A percentile compares a stretch with the other conserved stretches of the same genome.
These are phyloP conservation scores for Candida glucosophila DNA, from an alignment of 1,139 yeast genomes.

Conservation along the genomic window DNA sequence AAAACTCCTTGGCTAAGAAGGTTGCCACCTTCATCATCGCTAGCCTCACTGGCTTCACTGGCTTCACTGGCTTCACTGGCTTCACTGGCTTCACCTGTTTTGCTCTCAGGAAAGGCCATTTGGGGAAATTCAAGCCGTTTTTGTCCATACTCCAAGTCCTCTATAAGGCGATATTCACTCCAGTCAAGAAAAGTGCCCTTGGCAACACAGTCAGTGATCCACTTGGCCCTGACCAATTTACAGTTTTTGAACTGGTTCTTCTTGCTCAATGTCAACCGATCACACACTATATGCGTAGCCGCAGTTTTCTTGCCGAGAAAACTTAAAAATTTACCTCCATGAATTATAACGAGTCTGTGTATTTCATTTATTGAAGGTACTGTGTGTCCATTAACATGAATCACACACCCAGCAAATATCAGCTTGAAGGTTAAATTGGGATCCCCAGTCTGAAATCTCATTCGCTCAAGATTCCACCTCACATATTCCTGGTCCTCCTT, in stretches of 20 bases:
- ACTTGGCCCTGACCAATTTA: slow-evolving; percentile 71
- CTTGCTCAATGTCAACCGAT: slow-evolving; percentile 70
- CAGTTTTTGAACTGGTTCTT: slow-evolving; percentile 53
- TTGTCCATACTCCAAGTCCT: slow-evolving; percentile 46
- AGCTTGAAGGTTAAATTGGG: slow-evolving; percentile 10
- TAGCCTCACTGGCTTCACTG: slow-evolving; percentile 5
- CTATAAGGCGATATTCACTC: slow-evolving; percentile 53
- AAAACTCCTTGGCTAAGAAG: slow-evolving; percentile 2
- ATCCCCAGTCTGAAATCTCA: slow-evolving; percentile 15
- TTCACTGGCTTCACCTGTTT: slow-evolving; percentile 13
- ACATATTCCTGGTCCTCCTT: slow-evolving; percentile 49
- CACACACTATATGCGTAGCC: slow-evolving; percentile 82
- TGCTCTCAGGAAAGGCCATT: slow-evolving; percentile 85
- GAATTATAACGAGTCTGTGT: slow-evolving; percentile 58
- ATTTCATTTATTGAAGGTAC: slow-evolving; percentile 65
- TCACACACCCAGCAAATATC: slow-evolving; percentile 53
- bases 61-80: not conserved
- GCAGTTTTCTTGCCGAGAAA: slow-evolving; percentile 60
- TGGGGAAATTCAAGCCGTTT: slow-evolving; percentile 34
- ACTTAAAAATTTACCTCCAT: slow-evolving; percentile 76
- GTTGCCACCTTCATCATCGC: slow-evolving; percentile 2
- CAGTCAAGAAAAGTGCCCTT: slow-evolving; percentile 48
- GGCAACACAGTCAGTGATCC: slow-evolving; percentile 66
- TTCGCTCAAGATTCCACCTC: slow-evolving; percentile 38
- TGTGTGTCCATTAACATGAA: slow-evolving; percentile 84